These are phyloP conservation scores for Talaromyces sp. DNA, from an alignment of 2,329 filamentous ascomycete genomes.

Conservation along the genomic window DNA sequence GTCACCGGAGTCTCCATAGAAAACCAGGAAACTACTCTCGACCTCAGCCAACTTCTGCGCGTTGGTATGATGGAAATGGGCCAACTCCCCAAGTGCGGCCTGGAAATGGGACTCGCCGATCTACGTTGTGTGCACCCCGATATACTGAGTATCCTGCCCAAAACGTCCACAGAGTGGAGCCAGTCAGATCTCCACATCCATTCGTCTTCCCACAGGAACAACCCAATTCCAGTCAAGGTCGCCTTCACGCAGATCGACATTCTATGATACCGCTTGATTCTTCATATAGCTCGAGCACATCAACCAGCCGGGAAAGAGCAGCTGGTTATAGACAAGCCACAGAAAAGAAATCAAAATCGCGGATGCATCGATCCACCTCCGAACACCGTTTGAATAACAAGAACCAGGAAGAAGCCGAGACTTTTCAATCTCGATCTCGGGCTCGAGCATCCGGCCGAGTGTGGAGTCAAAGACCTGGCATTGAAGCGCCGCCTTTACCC, in stretches of 20 bases:
- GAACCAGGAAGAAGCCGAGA: background rate
- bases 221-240: conserved; percentile 4
- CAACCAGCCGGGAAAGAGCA: conserved; percentile 5
- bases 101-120: conserved; percentile 18
- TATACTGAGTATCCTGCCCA: conserved; percentile 22
- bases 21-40: conserved; percentile 17
- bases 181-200: background rate
- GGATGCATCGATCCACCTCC: conserved; percentile 15
- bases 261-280: conserved; percentile 9
- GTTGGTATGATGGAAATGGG: conserved; percentile 19
- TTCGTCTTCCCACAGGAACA: conserved; percentile 3
- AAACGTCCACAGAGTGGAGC: background rate
- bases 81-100: conserved; percentile 7
- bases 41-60: conserved; percentile 12
- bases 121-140: conserved; percentile 27
- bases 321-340: conserved; percentile 4
- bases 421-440: conserved; percentile 17
- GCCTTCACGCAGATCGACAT: conserved; percentile 15
- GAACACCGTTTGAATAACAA: conserved; percentile 8
- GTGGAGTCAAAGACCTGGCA: conserved; percentile 20
- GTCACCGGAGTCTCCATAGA: conserved; percentile 24
- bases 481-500: conserved; percentile 24
- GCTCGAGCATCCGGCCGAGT: conserved; percentile 14
- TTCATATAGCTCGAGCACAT: conserved; percentile 3
- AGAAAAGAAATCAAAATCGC: background rate